Evolutionary conservation across 495 filamentous ascomycete species (phyloP).

Genomic region (Podospora appendiculata): DNA sequence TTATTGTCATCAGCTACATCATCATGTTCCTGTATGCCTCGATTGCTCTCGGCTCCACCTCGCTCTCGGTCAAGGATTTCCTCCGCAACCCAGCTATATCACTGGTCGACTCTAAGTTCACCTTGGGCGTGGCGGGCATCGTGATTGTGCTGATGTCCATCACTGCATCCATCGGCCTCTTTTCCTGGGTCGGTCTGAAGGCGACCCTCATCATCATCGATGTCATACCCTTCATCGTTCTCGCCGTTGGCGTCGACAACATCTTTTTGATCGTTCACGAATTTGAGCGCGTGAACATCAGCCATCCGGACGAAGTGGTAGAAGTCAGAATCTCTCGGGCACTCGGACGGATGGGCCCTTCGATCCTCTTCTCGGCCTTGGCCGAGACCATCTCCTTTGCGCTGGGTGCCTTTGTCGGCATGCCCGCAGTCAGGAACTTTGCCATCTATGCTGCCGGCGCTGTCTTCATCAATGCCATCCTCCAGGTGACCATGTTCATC

Average conservation of each 20-base stretch:
- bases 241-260: slow-evolving; percentile 96
- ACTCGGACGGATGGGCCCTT: slow-evolving; percentile 88
- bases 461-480: slow-evolving; percentile 89
- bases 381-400: slow-evolving; percentile 92
- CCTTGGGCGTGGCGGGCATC: slow-evolving; percentile 85
- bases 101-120: slow-evolving; percentile 92
- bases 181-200: slow-evolving; percentile 81
- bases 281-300: slow-evolving; percentile 89
- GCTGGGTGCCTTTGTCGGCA: slow-evolving; percentile 86
- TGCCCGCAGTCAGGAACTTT: slow-evolving; percentile 97
- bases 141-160: slow-evolving; percentile 96
- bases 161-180: slow-evolving; percentile 85
- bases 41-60: slow-evolving; percentile 80
- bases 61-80: slow-evolving; percentile 64
- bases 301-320: slow-evolving; percentile 77
- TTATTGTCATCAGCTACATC: slow-evolving; percentile 93
- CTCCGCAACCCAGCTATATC: slow-evolving; percentile 72
- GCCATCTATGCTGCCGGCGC: slow-evolving; percentile 93
- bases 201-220: slow-evolving; percentile 97
- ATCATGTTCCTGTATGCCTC: slow-evolving; percentile 98
- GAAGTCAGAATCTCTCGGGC: slow-evolving; percentile 77
- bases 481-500: slow-evolving; percentile 95
- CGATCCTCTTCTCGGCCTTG: slow-evolving; percentile 87
- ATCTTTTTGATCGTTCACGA: slow-evolving; percentile 98
- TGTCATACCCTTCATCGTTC: slow-evolving; percentile 93